phyloP scores from a whole-genome alignment of 176 grass and related monocot species.

The Chrysopogon serrulatus region DNA sequence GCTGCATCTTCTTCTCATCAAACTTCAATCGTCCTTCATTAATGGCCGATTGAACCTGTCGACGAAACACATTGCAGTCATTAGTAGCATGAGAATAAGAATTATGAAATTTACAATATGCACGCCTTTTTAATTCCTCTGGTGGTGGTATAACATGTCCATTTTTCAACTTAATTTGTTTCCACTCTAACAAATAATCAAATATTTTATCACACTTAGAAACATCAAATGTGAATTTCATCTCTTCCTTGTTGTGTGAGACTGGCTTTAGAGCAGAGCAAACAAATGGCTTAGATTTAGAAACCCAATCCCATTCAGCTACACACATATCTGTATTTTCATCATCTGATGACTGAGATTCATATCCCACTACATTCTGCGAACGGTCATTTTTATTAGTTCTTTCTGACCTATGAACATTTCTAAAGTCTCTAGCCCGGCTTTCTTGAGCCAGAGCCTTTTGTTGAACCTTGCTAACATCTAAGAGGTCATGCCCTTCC shows the following conservation, averaged over 20 bases:
- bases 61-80: too few relatives aligned
- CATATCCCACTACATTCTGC: neutral
- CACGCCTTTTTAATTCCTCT: neutral
- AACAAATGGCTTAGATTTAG: neutral
- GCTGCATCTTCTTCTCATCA: neutral
- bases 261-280: neutral
- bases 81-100: neutral
- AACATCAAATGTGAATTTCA: neutral
- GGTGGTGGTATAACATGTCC: neutral
- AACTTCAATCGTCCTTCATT: neutral
- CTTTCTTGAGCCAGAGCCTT: neutral
- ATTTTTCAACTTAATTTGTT: neutral
- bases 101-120: neutral
- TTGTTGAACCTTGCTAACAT: neutral
- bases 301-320: neutral
- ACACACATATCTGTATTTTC: neutral
- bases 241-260: neutral
- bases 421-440: neutral
- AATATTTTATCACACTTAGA: neutral
- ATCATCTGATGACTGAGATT: neutral
- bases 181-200: neutral
- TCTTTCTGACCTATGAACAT: neutral
- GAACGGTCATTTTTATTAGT: neutral
- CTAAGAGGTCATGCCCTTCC: neutral
- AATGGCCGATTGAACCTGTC: neutral